Conservation (phyloP, 208 protist species). For the Blechomonas ayalai region DNA sequence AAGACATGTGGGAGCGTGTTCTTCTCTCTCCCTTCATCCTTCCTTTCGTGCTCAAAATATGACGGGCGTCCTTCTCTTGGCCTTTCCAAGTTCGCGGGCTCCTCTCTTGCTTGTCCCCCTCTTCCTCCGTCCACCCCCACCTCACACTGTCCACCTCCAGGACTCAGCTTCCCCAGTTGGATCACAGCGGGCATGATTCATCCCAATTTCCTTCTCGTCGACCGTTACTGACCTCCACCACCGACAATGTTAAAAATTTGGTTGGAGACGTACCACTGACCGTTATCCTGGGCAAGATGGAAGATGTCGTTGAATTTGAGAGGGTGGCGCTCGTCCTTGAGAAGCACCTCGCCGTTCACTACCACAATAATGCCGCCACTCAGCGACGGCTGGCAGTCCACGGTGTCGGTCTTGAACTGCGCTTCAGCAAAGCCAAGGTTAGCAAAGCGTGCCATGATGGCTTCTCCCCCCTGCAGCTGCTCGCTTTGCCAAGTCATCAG, state of each 20-base stretch:
- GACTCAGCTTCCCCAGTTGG: too few relatives aligned
- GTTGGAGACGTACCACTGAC: constrained; percentile 83
- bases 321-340: constrained; percentile 73
- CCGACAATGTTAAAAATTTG: constrained; percentile 87
- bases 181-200: too few relatives aligned
- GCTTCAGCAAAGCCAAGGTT: constrained; percentile 70
- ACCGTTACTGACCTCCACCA: constrained; percentile 54
- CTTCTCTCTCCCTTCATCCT: neutral
- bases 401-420: constrained; percentile 66
- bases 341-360: constrained; percentile 75
- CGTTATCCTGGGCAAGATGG: constrained; percentile 60
- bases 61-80: too few relatives aligned
- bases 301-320: constrained; percentile 90
- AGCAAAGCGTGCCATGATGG: constrained; percentile 75
- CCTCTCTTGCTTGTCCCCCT: too few relatives aligned
- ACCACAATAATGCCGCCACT: constrained; percentile 71
- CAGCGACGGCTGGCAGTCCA: constrained; percentile 79
- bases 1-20: too few relatives aligned
- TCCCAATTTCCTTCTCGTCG: neutral
- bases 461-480: constrained; percentile 75
- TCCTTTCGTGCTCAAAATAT: constrained; percentile 1
- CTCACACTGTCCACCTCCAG: too few relatives aligned
- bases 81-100: too few relatives aligned
- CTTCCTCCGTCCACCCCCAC: too few relatives aligned
- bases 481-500: constrained; percentile 84